phyloP scores from a whole-genome alignment of 1,139 yeast genomes.

The Debaryomyces singareniensis region DNA sequence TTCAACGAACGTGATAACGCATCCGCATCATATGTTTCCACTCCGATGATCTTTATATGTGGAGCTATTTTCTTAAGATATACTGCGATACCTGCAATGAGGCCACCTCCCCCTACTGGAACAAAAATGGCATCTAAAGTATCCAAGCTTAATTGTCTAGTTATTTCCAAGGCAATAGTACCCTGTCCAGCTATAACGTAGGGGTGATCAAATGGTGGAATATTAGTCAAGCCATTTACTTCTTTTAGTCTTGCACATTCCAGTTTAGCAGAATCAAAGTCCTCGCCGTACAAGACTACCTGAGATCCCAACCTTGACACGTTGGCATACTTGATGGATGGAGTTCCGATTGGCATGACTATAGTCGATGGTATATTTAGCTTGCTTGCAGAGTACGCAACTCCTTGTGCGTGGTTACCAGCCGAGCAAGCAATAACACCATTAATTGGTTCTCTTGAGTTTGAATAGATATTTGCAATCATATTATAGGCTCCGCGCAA shows the following conservation, averaged over 20 bases:
- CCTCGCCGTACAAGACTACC: constrained; percentile 89
- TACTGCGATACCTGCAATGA: constrained; percentile 84
- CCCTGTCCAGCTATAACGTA: constrained; percentile 99
- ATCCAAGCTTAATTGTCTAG: constrained; percentile 77
- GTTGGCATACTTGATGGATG: constrained; percentile 86
- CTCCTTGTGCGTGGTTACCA: constrained; percentile 99
- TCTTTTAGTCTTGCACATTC: constrained; percentile 73
- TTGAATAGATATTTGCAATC: constrained; percentile 74
- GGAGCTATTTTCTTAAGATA: constrained; percentile 96
- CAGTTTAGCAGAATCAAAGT: constrained; percentile 85
- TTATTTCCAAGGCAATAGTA: constrained; percentile 86
- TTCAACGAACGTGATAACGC: constrained; percentile 75
- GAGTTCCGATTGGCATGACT: constrained; percentile 97
- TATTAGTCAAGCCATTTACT: constrained; percentile 71
- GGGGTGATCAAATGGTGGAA: constrained; percentile 98
- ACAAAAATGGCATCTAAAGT: constrained; percentile 83
- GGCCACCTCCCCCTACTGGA: constrained; percentile 97
- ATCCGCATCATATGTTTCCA: constrained; percentile 93
- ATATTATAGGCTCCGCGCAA: constrained; percentile 96
- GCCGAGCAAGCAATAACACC: constrained; percentile 99
- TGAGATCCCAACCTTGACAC: constrained; percentile 91
- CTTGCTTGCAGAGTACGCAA: constrained; percentile 82
- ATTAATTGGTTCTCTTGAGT: constrained; percentile 54
- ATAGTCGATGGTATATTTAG: constrained; percentile 89
- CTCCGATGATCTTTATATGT: constrained; percentile 90